phyloP scores from a whole-genome alignment of 2,329 filamentous ascomycete genomes.

The Hymenoscyphus albidus region DNA sequence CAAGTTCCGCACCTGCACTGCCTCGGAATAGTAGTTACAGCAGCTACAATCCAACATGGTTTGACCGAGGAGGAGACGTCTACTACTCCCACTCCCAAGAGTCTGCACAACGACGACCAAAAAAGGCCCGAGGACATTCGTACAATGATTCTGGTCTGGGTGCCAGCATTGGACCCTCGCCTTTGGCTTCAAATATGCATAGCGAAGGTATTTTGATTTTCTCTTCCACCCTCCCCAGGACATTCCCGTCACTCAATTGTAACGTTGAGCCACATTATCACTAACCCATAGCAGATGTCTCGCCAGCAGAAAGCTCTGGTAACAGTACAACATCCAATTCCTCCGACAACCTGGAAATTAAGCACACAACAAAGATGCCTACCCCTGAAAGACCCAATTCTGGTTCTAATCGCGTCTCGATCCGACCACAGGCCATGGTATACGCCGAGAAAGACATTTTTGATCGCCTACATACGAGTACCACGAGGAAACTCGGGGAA shows the following conservation, averaged over 20 bases:
- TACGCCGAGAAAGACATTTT: slow-evolving; percentile 32
- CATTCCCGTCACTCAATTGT: neutral
- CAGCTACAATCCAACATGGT: slow-evolving; percentile 32
- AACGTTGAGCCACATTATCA: neutral
- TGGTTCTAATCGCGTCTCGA: slow-evolving; percentile 13
- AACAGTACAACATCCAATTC: slow-evolving; percentile 28
- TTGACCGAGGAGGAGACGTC: slow-evolving; percentile 24
- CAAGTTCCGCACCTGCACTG: slow-evolving; percentile 16
- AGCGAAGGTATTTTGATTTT: slow-evolving; percentile 28
- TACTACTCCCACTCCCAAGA: slow-evolving; percentile 17
- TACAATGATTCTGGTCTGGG: slow-evolving; percentile 32
- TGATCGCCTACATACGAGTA: slow-evolving; percentile 33
- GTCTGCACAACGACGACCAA: slow-evolving; percentile 12
- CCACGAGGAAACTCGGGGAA: slow-evolving; percentile 34
- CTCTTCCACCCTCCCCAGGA: neutral
- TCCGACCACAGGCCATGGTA: slow-evolving; percentile 24
- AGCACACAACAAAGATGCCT: slow-evolving; percentile 7
- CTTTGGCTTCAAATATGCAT: slow-evolving; percentile 28
- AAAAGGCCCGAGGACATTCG: slow-evolving; percentile 24
- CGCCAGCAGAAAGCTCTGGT: slow-evolving; percentile 28
- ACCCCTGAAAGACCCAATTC: slow-evolving; percentile 1
- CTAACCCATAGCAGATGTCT: slow-evolving; percentile 25
- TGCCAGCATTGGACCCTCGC: slow-evolving; percentile 25
- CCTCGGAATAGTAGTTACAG: slow-evolving; percentile 27
- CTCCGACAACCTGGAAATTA: slow-evolving; percentile 29